Conservation (phyloP, 1,139 yeast genomes). For the Protomyces inundatus region DNA sequence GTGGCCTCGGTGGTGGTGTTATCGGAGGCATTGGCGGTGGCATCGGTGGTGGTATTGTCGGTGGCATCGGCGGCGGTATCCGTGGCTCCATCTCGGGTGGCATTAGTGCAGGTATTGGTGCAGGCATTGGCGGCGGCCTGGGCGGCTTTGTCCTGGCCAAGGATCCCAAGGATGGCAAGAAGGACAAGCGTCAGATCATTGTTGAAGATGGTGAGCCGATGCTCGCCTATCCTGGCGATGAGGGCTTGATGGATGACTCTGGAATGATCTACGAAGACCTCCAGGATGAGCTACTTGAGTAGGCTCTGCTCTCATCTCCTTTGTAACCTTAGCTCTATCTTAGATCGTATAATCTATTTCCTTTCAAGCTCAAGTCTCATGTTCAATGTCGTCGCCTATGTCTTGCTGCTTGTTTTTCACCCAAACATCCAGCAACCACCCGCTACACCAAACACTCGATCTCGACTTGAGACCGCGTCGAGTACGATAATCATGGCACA, state of each 20-base stretch:
- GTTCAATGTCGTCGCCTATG: neutral
- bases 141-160: slow-evolving; percentile 10
- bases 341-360: no score
- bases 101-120: neutral
- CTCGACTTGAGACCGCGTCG: neutral
- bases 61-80: neutral
- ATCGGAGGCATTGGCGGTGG: slow-evolving; percentile 1
- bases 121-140: slow-evolving; percentile 7
- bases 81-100: neutral
- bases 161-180: neutral
- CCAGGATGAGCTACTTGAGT: no score
- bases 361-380: no score
- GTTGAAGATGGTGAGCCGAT: no score
- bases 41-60: neutral
- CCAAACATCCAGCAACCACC: neutral
- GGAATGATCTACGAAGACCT: no score
- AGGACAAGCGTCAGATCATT: neutral
- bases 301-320: no score
- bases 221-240: no score
- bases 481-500: slow-evolving; percentile 29
- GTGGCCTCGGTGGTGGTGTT: neutral
- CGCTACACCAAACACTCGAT: neutral
- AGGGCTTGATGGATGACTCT: no score
- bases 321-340: no score
- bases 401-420: neutral